phyloP scores from a whole-genome alignment of 805 yeast genomes.

The Metschnikowia continentalis region DNA sequence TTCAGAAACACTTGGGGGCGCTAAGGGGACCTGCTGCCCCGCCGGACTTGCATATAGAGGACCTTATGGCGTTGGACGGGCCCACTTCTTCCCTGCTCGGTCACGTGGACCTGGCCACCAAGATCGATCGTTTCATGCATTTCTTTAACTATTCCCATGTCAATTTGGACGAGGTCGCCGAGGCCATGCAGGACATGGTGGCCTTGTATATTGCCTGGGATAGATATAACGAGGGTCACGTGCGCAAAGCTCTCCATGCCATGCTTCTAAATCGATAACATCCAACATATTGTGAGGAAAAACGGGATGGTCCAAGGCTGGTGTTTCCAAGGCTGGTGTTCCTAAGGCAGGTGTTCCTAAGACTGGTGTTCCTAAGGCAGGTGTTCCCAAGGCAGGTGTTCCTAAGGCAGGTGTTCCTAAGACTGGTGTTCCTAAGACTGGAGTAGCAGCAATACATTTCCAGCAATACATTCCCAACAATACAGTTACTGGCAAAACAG shows the following conservation, averaged over 20 bases:
- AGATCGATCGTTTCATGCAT: conserved; percentile 53
- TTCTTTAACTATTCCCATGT: conserved; percentile 75
- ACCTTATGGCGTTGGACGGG: conserved; percentile 27
- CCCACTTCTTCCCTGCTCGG: neutral
- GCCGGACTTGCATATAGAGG: conserved; percentile 33
- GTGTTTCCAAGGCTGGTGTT: no score
- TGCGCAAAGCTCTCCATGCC: conserved; percentile 45
- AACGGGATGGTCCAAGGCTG: no score
- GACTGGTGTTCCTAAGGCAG: no score
- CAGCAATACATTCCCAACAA: no score
- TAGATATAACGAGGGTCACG: conserved; percentile 65
- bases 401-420: no score
- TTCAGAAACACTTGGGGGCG: conserved; percentile 38
- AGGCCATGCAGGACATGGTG: conserved; percentile 79
- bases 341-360: no score
- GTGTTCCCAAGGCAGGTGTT: no score
- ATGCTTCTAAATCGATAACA: conserved; percentile 26
- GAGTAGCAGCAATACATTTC: no score
- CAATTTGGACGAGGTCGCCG: conserved; percentile 71
- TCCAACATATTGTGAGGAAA: no score
- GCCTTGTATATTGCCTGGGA: conserved; percentile 85
- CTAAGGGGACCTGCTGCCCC: conserved; percentile 11
- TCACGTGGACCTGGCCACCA: conserved; percentile 11
- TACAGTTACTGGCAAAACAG: no score
- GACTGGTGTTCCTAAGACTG: no score